phyloP scores from a whole-genome alignment of 768 basidiomycete species.

The Porpolomopsis calyptriformis region DNA sequence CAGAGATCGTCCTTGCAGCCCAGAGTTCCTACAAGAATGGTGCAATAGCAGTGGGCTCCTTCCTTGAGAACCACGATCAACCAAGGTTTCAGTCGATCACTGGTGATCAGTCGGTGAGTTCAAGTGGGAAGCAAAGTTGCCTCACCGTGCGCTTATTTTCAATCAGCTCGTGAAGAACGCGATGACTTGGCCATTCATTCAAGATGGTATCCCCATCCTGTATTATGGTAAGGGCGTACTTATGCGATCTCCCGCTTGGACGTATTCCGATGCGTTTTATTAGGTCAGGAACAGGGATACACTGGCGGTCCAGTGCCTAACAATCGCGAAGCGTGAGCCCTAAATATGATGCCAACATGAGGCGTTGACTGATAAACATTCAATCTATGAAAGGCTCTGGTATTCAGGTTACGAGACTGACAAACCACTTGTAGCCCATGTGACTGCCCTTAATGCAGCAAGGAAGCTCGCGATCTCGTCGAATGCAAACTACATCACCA shows the following conservation, averaged over 20 bases:
- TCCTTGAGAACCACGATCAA: conserved; percentile 63
- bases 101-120: conserved; percentile 35
- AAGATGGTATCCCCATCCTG: conserved; percentile 59
- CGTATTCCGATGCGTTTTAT: not conserved
- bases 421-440: conserved; percentile 37
- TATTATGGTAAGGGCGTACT: conserved; percentile 46
- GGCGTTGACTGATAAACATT: not conserved
- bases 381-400: conserved; percentile 40
- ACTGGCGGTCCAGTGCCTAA: conserved; percentile 44
- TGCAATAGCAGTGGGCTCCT: conserved; percentile 40
- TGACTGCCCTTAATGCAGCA: conserved; percentile 40
- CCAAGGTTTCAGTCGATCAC: conserved; percentile 46
- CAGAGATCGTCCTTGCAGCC: conserved; percentile 20
- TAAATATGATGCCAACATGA: not conserved
- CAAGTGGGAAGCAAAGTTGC: not conserved
- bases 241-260: not conserved
- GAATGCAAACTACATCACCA: conserved; percentile 35
- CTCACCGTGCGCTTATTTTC: not conserved
- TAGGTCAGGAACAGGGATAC: conserved; percentile 54
- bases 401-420: conserved; percentile 40
- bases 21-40: conserved; percentile 34
- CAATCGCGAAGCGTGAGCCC: conserved; percentile 49
- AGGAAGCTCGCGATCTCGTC: conserved; percentile 38
- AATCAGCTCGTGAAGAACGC: conserved; percentile 36
- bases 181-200: conserved; percentile 53